Evolutionary conservation across 768 basidiomycete genomes (phyloP).

Genomic region (Trametes punicea): DNA sequence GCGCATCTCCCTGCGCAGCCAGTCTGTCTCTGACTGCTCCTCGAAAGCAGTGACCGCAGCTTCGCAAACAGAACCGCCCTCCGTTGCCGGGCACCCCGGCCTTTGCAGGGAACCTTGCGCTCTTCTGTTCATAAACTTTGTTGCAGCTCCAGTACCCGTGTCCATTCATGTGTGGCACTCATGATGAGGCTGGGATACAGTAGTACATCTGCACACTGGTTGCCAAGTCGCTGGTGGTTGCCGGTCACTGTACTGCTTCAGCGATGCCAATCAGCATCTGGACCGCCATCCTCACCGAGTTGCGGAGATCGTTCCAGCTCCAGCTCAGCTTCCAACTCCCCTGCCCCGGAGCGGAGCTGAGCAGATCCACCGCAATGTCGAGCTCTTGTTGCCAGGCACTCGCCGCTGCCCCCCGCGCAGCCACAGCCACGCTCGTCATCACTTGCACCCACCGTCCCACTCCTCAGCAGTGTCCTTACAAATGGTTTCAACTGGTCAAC

Average conservation of each 20-base stretch:
- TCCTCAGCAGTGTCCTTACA: background rate
- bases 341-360: too few species aligned
- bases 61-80: too few species aligned
- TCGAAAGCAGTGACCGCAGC: background rate
- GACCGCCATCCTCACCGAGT: constrained; percentile 3
- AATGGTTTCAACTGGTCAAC: too few species aligned
- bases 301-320: constrained; percentile 14
- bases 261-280: constrained; percentile 12
- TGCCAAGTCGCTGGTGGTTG: background rate
- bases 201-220: background rate
- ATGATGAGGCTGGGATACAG: background rate
- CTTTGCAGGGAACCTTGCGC: too few species aligned
- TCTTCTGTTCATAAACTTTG: too few species aligned
- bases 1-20: background rate
- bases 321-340: too few species aligned
- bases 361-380: too few species aligned
- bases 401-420: background rate
- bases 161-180: background rate
- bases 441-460: background rate
- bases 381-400: constrained; percentile 3
- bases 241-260: constrained; percentile 8
- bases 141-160: too few species aligned
- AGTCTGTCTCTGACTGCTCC: background rate
- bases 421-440: background rate
- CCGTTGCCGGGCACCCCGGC: too few species aligned